These are phyloP conservation scores for Akanthomyces lecanii DNA, from an alignment of 2,329 filamentous ascomycete species.

Conservation along the genomic window DNA sequence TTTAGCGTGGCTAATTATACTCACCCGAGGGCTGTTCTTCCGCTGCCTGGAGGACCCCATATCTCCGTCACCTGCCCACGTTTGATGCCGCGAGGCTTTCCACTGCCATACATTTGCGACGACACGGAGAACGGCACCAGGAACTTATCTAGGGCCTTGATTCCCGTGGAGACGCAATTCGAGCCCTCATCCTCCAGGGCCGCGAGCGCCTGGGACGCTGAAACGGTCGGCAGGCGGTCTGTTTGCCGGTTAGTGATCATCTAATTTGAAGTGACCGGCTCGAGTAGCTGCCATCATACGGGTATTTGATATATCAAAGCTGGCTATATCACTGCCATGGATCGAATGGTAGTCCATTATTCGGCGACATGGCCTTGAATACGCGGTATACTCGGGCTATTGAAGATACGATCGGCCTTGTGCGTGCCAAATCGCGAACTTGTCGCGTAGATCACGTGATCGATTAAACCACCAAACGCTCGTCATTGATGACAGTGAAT, in stretches of 20 bases:
- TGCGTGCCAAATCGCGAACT: constrained; percentile 6
- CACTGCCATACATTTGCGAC: constrained; percentile 1
- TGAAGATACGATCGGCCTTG: no score
- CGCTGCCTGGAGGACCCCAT: constrained; percentile 80
- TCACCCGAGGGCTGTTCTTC: constrained; percentile 81
- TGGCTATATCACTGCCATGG: constrained; percentile 57
- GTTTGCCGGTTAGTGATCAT: neutral
- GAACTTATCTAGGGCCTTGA: constrained; percentile 48
- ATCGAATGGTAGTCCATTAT: constrained; percentile 56
- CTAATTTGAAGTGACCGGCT: neutral
- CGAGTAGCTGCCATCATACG: constrained; percentile 38
- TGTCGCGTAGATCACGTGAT: constrained; percentile 15
- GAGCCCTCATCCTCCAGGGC: constrained; percentile 49
- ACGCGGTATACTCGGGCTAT: neutral
- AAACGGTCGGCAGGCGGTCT: constrained; percentile 76
- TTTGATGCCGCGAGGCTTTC: constrained; percentile 54
- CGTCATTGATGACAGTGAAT: neutral
- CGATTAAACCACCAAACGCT: neutral
- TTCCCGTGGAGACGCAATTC: constrained; percentile 52
- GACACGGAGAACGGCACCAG: constrained; percentile 29
- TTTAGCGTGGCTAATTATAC: constrained; percentile 25
- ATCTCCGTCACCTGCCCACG: constrained; percentile 80
- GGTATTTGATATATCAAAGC: constrained; percentile 52
- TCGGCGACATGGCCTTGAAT: constrained; percentile 15
- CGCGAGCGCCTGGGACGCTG: constrained; percentile 67